Conservation (phyloP, 352 stramenopile genomes). For the Pythium coloratum region DNA sequence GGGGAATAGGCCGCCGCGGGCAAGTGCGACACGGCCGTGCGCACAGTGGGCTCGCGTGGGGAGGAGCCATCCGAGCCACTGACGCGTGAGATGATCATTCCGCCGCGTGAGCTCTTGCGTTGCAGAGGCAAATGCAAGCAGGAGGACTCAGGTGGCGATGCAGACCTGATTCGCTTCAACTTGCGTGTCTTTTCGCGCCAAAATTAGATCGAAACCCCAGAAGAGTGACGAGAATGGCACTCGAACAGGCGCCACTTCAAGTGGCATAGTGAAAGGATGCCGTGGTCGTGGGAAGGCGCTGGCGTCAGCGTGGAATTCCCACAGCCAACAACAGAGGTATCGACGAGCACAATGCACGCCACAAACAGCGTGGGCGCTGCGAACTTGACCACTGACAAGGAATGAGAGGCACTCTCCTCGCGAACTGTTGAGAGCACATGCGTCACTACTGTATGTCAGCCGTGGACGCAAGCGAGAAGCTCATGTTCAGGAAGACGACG, state of each 20-base stretch:
- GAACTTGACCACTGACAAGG: background rate
- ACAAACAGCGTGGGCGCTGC: too few relatives aligned
- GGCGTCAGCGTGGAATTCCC: background rate
- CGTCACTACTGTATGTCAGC: too few relatives aligned
- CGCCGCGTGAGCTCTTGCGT: background rate
- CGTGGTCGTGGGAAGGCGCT: background rate
- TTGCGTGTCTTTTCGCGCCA: constrained; percentile 5
- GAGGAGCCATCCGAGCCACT: background rate
- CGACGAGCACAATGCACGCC: background rate
- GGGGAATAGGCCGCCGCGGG: constrained; percentile 3
- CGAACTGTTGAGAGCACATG: too few relatives aligned
- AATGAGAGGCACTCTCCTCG: background rate
- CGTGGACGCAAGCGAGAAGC: too few relatives aligned
- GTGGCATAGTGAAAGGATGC: background rate
- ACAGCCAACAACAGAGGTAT: background rate
- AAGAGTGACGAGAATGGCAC: constrained; percentile 3
- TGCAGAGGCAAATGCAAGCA: background rate
- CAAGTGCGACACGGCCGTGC: constrained; percentile 17
- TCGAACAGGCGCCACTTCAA: background rate
- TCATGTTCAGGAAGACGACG: too few relatives aligned
- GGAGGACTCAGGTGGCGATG: background rate
- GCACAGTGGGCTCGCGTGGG: background rate
- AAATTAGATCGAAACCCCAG: constrained; percentile 7
- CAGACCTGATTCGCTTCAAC: constrained; percentile 13
- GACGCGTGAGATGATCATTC: constrained; percentile 24